Evolutionary conservation across 2,329 filamentous ascomycete species (phyloP).

Genomic region (Neonectria faginata): DNA sequence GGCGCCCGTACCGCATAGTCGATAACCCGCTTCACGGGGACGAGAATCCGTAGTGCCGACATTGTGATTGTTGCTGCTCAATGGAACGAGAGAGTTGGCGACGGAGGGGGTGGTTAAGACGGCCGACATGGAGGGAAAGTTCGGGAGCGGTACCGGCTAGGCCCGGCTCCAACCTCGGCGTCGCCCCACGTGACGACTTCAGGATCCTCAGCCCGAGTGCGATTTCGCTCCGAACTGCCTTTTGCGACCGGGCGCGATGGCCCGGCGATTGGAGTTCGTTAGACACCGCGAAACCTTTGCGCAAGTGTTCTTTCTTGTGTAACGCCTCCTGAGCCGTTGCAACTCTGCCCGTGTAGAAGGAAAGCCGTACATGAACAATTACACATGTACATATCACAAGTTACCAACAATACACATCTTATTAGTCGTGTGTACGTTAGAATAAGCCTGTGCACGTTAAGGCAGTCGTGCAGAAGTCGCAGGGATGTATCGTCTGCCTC

Average conservation of each 20-base stretch:
- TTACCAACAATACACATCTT: too few species aligned
- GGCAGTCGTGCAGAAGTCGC: neutral
- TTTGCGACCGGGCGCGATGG: slow-evolving; percentile 17
- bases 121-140: slow-evolving; percentile 45
- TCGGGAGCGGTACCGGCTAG: slow-evolving; percentile 54
- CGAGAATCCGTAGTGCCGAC: slow-evolving; percentile 78
- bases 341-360: neutral
- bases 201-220: slow-evolving; percentile 28
- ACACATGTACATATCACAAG: too few species aligned
- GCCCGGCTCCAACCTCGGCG: slow-evolving; percentile 58
- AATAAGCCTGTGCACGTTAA: too few species aligned
- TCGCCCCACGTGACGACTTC: slow-evolving; percentile 51
- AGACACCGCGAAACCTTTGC: neutral
- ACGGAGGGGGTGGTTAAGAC: slow-evolving; percentile 36
- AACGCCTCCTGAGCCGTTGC: neutral
- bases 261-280: slow-evolving; percentile 15
- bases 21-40: slow-evolving; percentile 86
- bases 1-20: slow-evolving; percentile 78
- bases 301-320: neutral
- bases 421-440: too few species aligned
- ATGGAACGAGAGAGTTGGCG: slow-evolving; percentile 39
- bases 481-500: slow-evolving; percentile 1
- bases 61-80: slow-evolving; percentile 55
- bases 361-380: too few species aligned
- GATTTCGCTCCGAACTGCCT: slow-evolving; percentile 35